Evolutionary conservation across 2,329 filamentous ascomycete species (phyloP).

Genomic region (Colletotrichum cuscutae): DNA sequence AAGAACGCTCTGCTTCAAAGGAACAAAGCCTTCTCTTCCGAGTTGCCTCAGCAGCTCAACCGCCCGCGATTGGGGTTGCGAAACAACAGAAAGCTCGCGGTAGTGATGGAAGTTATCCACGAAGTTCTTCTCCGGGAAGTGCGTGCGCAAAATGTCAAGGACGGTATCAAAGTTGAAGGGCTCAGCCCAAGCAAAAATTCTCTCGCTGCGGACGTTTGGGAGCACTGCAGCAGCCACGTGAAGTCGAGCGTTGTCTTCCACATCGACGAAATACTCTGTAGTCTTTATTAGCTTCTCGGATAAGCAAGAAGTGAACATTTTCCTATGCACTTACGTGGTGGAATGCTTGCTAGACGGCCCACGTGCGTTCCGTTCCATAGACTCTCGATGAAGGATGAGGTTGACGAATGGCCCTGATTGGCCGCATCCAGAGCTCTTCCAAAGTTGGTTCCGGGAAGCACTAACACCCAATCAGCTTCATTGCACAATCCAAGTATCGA

Average conservation of each 20-base stretch:
- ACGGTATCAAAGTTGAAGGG: constrained; percentile 59
- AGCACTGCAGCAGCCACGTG: constrained; percentile 63
- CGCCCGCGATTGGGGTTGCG: background rate
- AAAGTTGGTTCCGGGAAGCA: constrained; percentile 44
- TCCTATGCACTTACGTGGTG: constrained; percentile 8
- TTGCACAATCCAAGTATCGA: background rate
- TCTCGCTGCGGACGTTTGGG: constrained; percentile 55
- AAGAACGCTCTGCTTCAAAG: constrained; percentile 17
- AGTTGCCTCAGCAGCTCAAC: constrained; percentile 1
- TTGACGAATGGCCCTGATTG: constrained; percentile 40
- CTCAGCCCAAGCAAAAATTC: constrained; percentile 64
- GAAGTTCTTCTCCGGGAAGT: constrained; percentile 36
- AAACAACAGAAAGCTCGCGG: constrained; percentile 10
- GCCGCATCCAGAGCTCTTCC: constrained; percentile 37
- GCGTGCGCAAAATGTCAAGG: constrained; percentile 40
- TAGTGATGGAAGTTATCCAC: constrained; percentile 39
- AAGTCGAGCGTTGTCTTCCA: constrained; percentile 60
- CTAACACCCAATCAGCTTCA: constrained; percentile 40
- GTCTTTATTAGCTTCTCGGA: background rate
- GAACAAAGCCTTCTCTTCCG: constrained; percentile 14
- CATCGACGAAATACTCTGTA: constrained; percentile 57
- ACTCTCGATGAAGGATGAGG: constrained; percentile 33
- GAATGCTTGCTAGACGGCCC: constrained; percentile 10
- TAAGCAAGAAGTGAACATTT: accelerated
- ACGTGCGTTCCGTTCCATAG: constrained; percentile 40